Evolutionary conservation across 495 filamentous ascomycete genomes (phyloP).

Genomic region (Penicillium goetzii): DNA sequence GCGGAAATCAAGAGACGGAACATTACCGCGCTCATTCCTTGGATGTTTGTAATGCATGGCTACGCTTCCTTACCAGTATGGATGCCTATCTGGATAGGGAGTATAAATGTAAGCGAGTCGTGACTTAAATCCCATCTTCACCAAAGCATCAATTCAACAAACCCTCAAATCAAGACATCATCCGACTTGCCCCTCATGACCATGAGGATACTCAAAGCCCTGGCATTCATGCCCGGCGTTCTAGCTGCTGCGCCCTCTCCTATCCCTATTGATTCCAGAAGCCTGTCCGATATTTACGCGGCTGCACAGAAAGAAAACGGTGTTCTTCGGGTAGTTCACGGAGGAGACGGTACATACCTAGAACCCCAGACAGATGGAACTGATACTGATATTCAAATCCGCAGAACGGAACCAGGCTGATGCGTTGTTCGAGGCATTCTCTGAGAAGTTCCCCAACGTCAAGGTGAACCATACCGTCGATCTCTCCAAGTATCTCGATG

Average conservation of each 20-base stretch:
- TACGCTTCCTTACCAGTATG: not conserved
- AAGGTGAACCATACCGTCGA: not conserved
- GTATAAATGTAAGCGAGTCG: not conserved
- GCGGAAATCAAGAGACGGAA: not conserved
- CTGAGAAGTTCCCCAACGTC: not conserved
- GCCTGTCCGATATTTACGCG: not conserved
- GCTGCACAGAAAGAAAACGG: not conserved
- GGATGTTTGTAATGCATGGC: not conserved
- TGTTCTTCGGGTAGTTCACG: not conserved
- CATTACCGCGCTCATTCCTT: not conserved
- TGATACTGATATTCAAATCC: not conserved
- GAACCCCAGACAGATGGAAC: too few relatives aligned
- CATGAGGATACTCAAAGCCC: not conserved
- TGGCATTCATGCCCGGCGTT: not conserved
- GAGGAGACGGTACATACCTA: not conserved
- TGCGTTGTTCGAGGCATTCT: not conserved
- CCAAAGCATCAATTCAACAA: not conserved
- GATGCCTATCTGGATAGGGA: not conserved
- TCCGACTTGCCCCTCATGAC: not conserved
- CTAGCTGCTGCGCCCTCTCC: not conserved
- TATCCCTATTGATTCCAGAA: not conserved
- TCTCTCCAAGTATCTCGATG: slow-evolving; percentile 4
- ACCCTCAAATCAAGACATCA: not conserved
- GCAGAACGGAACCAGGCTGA: not conserved
- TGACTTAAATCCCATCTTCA: not conserved